phyloP scores from a whole-genome alignment of 257 asterid genomes.

The Echites panduratus region DNA sequence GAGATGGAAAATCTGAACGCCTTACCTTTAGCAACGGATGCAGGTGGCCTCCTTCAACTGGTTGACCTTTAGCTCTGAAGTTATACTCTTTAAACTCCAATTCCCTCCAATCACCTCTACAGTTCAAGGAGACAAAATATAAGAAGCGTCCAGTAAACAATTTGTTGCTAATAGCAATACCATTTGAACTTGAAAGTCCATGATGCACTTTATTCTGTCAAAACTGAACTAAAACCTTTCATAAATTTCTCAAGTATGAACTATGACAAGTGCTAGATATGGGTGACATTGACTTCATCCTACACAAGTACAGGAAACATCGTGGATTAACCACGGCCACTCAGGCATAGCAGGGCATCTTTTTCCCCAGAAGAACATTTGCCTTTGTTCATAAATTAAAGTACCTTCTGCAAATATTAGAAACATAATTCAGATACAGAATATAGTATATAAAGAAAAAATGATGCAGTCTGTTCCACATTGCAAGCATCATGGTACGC shows the following conservation, averaged over 20 bases:
- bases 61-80: constrained; percentile 94
- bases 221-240: background rate
- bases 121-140: constrained; percentile 16
- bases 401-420: background rate
- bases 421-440: background rate
- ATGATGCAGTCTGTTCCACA: background rate
- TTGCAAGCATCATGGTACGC: background rate
- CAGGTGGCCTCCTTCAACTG: constrained; percentile 90
- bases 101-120: constrained; percentile 94
- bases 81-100: constrained; percentile 88
- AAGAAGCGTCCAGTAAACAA: background rate
- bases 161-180: background rate
- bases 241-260: background rate
- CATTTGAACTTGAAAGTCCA: background rate
- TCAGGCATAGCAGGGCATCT: background rate
- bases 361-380: background rate
- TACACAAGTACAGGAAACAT: background rate
- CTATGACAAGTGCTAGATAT: background rate
- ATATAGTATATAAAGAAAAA: background rate
- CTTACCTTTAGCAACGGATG: constrained; percentile 95
- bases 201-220: background rate
- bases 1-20: constrained; percentile 4
- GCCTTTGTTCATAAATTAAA: background rate
- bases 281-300: background rate
- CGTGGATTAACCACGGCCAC: background rate